Percentiles rank a stretch among this genome's conserved stretches.
These are phyloP conservation scores for Coccomyxa sp. DNA, from an alignment of 139 green algal species.

Conservation along the genomic window DNA sequence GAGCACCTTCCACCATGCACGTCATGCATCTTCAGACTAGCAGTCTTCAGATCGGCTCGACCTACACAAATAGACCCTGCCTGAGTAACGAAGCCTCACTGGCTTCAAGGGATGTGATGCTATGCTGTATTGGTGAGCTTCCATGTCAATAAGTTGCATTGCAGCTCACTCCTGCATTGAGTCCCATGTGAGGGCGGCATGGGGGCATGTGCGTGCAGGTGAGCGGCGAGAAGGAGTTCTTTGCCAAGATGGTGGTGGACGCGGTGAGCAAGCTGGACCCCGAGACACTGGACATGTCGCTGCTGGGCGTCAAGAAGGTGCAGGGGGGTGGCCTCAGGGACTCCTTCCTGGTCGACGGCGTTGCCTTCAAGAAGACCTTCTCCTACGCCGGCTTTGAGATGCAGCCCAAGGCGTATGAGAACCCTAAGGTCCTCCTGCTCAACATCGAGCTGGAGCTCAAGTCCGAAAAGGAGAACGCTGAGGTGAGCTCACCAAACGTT, in stretches of 20 bases:
- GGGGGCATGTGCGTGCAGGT: constrained; percentile 42
- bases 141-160: too few species aligned
- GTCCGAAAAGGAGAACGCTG: constrained; percentile 96
- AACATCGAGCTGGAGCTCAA: constrained; percentile 99
- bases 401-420: constrained; percentile 90
- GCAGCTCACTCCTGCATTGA: too few species aligned
- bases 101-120: too few species aligned
- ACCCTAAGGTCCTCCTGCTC: constrained; percentile 93
- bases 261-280: constrained; percentile 83
- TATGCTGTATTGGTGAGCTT: too few species aligned
- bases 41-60: too few species aligned
- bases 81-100: too few species aligned
- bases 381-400: constrained; percentile 99
- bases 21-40: too few species aligned
- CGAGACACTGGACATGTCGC: constrained; percentile 74
- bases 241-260: constrained; percentile 94
- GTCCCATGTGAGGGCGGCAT: too few species aligned
- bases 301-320: constrained; percentile 96
- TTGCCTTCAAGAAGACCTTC: constrained; percentile 99
- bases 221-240: constrained; percentile 96
- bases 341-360: constrained; percentile 95
- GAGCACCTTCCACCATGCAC: background rate
- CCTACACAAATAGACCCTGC: too few species aligned
- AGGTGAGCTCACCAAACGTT: constrained; percentile 43
- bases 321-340: constrained; percentile 90